These are phyloP conservation scores for Cyclotella distinguenda DNA, from an alignment of 108 stramenopile species.

Conservation along the genomic window DNA sequence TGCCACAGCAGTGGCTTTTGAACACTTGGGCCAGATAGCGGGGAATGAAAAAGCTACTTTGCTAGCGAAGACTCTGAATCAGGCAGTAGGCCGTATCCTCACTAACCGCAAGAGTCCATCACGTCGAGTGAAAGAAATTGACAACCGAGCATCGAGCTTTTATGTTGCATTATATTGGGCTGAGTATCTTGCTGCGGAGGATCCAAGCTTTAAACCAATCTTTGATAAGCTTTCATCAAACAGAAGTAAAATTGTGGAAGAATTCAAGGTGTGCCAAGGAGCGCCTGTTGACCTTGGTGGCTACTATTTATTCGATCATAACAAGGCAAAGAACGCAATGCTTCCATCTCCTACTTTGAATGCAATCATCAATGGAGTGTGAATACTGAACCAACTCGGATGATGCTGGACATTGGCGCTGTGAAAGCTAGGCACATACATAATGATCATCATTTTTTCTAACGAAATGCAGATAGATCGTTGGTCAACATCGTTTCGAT, in stretches of 20 bases:
- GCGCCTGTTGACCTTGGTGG: conserved; percentile 88
- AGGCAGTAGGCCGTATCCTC: conserved; percentile 87
- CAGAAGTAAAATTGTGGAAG: conserved; percentile 82
- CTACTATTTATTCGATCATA: conserved; percentile 82
- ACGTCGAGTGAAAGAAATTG: conserved; percentile 88
- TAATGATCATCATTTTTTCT: neutral
- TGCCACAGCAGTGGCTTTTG: conserved; percentile 74
- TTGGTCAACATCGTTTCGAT: no score
- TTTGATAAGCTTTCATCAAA: conserved; percentile 69
- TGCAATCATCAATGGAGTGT: conserved; percentile 52
- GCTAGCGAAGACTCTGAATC: conserved; percentile 78
- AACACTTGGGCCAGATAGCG: conserved; percentile 58
- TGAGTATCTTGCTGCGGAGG: conserved; percentile 83
- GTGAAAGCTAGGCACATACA: neutral
- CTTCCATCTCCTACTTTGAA: conserved; percentile 82
- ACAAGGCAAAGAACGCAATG: conserved; percentile 80
- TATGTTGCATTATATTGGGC: conserved; percentile 94
- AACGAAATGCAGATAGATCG: neutral
- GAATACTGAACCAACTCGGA: neutral
- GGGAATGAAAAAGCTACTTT: conserved; percentile 72
- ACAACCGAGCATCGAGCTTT: conserved; percentile 92
- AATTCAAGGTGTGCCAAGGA: conserved; percentile 82
- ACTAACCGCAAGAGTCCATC: conserved; percentile 86
- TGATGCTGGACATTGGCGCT: neutral
- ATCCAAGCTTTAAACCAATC: conserved; percentile 72